phyloP scores from a whole-genome alignment of 2,329 filamentous ascomycete species.

The Stemphylium vesicarium region DNA sequence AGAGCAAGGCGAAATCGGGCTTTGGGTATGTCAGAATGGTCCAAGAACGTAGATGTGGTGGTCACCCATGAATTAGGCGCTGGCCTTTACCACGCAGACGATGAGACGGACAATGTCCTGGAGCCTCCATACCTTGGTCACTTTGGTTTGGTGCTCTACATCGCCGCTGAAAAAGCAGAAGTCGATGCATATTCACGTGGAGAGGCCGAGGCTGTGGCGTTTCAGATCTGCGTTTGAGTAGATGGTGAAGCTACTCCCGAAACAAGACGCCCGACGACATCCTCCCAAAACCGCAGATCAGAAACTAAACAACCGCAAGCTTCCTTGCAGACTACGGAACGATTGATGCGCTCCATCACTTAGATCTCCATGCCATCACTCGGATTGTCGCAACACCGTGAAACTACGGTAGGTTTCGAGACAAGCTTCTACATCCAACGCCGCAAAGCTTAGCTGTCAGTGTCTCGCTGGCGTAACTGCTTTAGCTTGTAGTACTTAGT shows the following conservation, averaged over 20 bases:
- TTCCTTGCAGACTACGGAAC: constrained; percentile 20
- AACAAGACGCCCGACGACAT: constrained; percentile 22
- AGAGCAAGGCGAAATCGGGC: too few relatives aligned
- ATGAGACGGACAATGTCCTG: not conserved
- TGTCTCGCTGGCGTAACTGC: not conserved
- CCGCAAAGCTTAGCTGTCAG: constrained; percentile 19
- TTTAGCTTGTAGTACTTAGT: constrained; percentile 4
- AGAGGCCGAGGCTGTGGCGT: constrained; percentile 24
- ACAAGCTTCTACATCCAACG: constrained; percentile 27
- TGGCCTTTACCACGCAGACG: not conserved
- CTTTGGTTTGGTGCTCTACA: not conserved
- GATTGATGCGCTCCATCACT: constrained; percentile 5
- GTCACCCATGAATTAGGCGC: not conserved
- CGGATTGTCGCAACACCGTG: constrained; percentile 23
- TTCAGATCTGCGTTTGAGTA: constrained; percentile 36
- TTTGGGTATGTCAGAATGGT: not conserved
- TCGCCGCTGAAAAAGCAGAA: not conserved
- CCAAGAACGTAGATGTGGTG: not conserved
- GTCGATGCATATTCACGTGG: not conserved
- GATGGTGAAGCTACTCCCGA: constrained; percentile 31
- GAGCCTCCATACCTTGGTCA: not conserved
- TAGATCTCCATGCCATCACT: not conserved
- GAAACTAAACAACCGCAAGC: constrained; percentile 19
- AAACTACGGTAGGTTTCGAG: constrained; percentile 30
- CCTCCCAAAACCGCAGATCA: constrained; percentile 11